Evolutionary conservation across 2,329 filamentous ascomycete genomes (phyloP).

Genomic region (Colletotrichum eleusines): DNA sequence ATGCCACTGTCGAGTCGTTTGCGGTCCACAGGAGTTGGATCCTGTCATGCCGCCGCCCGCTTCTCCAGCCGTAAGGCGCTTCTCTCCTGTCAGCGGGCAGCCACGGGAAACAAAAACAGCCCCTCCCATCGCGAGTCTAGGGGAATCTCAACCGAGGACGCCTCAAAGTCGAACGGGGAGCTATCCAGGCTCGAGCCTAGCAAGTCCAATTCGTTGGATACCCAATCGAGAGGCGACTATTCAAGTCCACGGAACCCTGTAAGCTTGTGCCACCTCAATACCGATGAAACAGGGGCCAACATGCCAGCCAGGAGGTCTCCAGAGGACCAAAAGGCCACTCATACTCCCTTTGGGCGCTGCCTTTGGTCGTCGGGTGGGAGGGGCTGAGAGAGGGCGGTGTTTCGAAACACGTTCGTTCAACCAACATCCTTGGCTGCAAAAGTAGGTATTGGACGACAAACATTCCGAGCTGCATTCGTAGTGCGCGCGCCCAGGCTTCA

Average conservation of each 20-base stretch:
- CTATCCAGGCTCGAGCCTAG: not conserved
- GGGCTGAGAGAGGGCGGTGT: conserved; percentile 33
- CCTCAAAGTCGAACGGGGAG: not conserved
- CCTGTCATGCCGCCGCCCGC: conserved; percentile 31
- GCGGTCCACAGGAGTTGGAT: conserved; percentile 21
- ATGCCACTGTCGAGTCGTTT: conserved; percentile 11
- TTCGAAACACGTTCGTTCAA: conserved; percentile 38
- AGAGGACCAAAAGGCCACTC: not conserved
- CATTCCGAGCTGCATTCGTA: conserved; percentile 5
- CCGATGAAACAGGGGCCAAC: conserved; percentile 39
- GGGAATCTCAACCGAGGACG: not conserved
- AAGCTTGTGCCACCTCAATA: conserved; percentile 17
- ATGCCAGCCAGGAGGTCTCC: conserved; percentile 7
- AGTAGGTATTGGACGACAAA: conserved; percentile 33
- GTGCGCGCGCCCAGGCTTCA: not conserved
- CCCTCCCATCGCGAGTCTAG: too few species aligned
- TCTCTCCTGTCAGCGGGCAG: conserved; percentile 9
- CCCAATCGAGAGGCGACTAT: not conserved
- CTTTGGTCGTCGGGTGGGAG: conserved; percentile 26
- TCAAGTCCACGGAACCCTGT: conserved; percentile 1
- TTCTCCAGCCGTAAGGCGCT: conserved; percentile 5
- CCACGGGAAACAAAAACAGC: not conserved
- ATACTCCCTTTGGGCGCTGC: conserved; percentile 18
- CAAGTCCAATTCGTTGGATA: not conserved
- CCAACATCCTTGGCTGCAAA: conserved; percentile 18